A percentile compares a stretch with the other conserved stretches of the same genome.
Conservation (phyloP, 176 grass and related monocot species). For the Cocos nucifera region DNA sequence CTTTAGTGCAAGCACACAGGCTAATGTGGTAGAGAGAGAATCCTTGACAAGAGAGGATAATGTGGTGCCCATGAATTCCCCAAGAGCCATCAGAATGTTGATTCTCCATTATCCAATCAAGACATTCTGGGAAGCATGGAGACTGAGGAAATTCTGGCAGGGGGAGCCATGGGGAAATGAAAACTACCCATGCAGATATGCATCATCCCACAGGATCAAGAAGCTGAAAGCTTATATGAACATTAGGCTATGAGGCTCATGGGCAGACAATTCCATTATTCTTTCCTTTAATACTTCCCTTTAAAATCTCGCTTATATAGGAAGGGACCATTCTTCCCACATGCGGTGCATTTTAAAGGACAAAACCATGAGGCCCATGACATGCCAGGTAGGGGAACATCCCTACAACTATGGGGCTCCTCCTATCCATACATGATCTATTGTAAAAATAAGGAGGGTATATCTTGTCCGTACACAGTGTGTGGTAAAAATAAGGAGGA, state of each 20-base stretch:
- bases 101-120: conserved; percentile 61
- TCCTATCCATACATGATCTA: too few species aligned
- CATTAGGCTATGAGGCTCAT: conserved; percentile 26
- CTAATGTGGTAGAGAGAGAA: conserved; percentile 44
- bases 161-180: conserved; percentile 87
- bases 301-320: too few species aligned
- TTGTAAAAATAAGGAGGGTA: too few species aligned
- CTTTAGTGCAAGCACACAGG: conserved; percentile 60
- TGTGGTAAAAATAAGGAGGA: too few species aligned
- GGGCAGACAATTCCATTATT: conserved; percentile 53
- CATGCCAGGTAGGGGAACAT: too few species aligned
- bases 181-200: conserved; percentile 78
- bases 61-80: conserved; percentile 19
- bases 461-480: too few species aligned
- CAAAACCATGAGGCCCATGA: too few species aligned
- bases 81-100: conserved; percentile 62
- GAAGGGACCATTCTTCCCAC: too few species aligned
- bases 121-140: conserved; percentile 49
- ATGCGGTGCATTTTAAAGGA: too few species aligned
- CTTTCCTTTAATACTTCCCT: conserved; percentile 24
- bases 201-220: conserved; percentile 69
- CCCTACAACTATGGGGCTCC: too few species aligned
- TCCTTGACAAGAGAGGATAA: conserved; percentile 32
- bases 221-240: conserved; percentile 19
- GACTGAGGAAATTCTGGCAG: conserved; percentile 18